Conservation (phyloP, 208 protist species). For the Acanthamoeba quina region DNA sequence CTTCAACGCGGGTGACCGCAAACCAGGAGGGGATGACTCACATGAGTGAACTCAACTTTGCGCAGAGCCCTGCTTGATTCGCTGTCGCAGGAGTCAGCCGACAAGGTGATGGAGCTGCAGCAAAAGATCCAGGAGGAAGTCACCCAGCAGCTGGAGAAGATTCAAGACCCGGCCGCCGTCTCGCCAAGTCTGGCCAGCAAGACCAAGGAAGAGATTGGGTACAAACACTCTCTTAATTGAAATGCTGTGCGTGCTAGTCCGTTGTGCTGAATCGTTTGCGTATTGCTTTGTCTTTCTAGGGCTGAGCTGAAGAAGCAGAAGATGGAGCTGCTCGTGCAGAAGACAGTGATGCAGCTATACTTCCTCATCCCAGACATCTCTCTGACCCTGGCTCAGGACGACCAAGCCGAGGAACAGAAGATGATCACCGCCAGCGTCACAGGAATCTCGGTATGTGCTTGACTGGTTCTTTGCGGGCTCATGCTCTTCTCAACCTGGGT, state of each 20-base stretch:
- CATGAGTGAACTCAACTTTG: not conserved
- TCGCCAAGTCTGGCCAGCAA: constrained; percentile 3
- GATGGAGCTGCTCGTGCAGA: constrained; percentile 33
- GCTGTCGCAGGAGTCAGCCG: constrained; percentile 28
- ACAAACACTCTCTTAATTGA: not conserved
- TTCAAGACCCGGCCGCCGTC: not conserved
- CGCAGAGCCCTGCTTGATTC: constrained; percentile 11
- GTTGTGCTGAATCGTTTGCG: not conserved
- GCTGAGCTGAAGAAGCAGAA: constrained; percentile 4
- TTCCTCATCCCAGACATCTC: constrained; percentile 69
- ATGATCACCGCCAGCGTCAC: constrained; percentile 39
- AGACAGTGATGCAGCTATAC: constrained; percentile 61
- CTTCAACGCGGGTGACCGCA: not conserved
- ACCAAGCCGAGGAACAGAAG: constrained; percentile 1
- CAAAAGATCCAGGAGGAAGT: constrained; percentile 50
- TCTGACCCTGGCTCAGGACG: constrained; percentile 10
- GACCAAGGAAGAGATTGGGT: constrained; percentile 28
- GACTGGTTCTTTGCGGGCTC: not conserved
- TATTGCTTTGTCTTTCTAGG: not conserved
- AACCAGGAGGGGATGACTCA: not conserved
- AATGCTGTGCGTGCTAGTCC: not conserved
- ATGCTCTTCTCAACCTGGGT: not conserved
- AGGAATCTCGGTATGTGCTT: not conserved
- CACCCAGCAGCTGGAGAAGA: constrained; percentile 8
- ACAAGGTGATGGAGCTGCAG: not conserved